Evolutionary conservation across 768 basidiomycete genomes (phyloP), one percentile per base, ranked within the genome.

Genomic region (Suillus spraguei): DNA sequence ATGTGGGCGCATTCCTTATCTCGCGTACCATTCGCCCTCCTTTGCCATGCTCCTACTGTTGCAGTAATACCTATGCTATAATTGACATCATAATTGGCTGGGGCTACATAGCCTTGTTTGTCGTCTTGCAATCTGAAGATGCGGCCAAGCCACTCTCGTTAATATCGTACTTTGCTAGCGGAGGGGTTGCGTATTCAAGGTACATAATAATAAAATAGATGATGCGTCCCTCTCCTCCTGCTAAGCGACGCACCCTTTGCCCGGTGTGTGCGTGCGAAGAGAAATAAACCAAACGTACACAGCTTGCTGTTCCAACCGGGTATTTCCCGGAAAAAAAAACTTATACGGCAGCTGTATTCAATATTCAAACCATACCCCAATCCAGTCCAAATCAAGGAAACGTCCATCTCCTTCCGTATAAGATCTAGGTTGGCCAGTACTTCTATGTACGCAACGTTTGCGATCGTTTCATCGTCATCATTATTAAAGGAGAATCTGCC

Each of bases 401-500:
- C 52, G 32, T 53, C 32, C 52, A 10, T 56, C 22, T 24, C 53
- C 54, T 11, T 55, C 36, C 22, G 3, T 8, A 28, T 17, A 28
- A 52, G 17, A 52, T 52, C 17, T 28, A 53, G 5, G 4, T 39
- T 38, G 24, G 17, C n/a, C 35, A 36, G 32, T 28, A 28, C 28
- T 28, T 20, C 33, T 24, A 17, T 38, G 36, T 38, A 56, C 49
- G 49, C 49, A 16, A 38, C 24, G 24, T 39, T 39, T 39, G 10
- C 10, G 24, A 58, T 58, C 36, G 47, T 47, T 64, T 62, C 59
- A 65, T 65, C 60, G 56, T 68, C 64, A 61, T 72, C 61, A 66
- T 76, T 66, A 71, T 74, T 74, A 73, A 69, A 66, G 63, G 50
- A 33, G 60, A 64, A 66, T 50, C 54, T 63, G 22, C 65, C 65